Base-by-base conservation (phyloP, 331 rosid species). In the Quercus tomentella region DNA sequence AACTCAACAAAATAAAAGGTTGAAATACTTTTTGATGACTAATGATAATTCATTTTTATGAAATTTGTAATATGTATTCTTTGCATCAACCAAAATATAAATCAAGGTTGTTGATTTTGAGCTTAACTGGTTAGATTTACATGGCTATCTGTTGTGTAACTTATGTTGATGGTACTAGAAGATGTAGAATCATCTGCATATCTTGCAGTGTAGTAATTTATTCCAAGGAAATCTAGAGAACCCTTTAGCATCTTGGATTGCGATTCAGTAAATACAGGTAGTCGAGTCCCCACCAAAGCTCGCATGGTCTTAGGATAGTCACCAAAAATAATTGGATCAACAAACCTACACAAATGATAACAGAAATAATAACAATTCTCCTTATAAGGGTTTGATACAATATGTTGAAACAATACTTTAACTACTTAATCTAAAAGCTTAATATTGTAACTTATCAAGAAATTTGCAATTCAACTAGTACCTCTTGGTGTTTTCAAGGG, bases 191-290 rank as follows among this genome's bases (percentile, higher is more conserved):
- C 76, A 55, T 82, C 60, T 62, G 82, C 98, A 79, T 81, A 94
- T 45, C 76, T 73, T 55, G 88, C 73, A n/a, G 92, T 89, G 85
- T 92, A 94, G 69, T 94, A 92, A 77, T 88, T 90, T 65, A 90
- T 25, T 70, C 96, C 97, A 41, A 90, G 70, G 75, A 90, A 94
- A 84, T 94, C 94, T 1, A 52, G 62, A 51, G 97, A 92, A 16
- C 96, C 94, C 74, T 90, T 87, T 10, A 92, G 76, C 69, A 80
- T 75, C 57, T 83, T 72, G 11, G 82, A 78, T 83, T 94, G 79
- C 2, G 70, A 76, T 45, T 31, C 45, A 2, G 90, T 79, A 81
- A 94, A 94, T 80, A 79, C 84, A 0, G 93, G 97, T 85, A 94
- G 75, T 72, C 96, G 84, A 10, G 76, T 63, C 70, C 89, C 92